Evolutionary conservation across 2,329 filamentous ascomycete genomes (phyloP).

Genomic region (Cryphonectria parasitica): DNA sequence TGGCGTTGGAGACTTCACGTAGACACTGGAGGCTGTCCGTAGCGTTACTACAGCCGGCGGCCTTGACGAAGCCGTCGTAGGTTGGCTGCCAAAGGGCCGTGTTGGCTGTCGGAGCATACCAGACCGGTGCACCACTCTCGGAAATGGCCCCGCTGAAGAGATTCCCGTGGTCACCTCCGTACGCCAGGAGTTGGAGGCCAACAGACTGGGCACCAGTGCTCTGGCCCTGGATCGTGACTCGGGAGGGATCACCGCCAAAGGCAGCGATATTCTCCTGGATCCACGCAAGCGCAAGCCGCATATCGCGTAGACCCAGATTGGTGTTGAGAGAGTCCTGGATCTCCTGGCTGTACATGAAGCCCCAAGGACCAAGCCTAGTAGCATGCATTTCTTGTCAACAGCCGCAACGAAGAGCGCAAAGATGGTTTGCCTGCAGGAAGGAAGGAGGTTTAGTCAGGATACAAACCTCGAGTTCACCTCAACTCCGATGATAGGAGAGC

Average conservation of each 20-base stretch:
- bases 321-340: conserved; percentile 14
- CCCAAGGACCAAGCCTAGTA: no score
- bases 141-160: not conserved
- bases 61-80: conserved; percentile 19
- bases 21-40: conserved; percentile 11
- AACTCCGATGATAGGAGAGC: no score
- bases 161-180: not conserved
- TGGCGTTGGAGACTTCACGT: no score
- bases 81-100: conserved; percentile 22
- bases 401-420: no score
- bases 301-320: not conserved
- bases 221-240: not conserved
- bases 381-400: no score
- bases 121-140: not conserved
- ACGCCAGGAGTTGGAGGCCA: not conserved
- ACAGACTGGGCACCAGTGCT: not conserved
- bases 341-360: not conserved
- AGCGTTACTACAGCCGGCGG: conserved; percentile 15
- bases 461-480: no score
- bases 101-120: no score
- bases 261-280: not conserved
- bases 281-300: not conserved
- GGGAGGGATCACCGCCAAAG: not conserved
- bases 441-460: no score
- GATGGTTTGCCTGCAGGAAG: no score